Evolutionary conservation across 139 green algal species (phyloP).

Genomic region (Coccomyxa sp.): DNA sequence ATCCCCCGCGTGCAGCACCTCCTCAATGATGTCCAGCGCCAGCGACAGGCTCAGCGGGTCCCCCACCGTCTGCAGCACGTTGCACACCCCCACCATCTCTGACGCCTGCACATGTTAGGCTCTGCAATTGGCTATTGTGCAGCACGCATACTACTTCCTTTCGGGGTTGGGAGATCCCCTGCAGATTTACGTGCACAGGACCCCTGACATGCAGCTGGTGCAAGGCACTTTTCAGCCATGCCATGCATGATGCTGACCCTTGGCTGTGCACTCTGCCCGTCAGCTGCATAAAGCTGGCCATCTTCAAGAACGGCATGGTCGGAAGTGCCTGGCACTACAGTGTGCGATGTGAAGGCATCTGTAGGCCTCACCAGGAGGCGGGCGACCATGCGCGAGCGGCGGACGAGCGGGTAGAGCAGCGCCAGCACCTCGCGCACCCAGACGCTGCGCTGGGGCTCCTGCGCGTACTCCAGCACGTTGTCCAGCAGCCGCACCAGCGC

Average conservation of each 20-base stretch:
- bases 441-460: background rate
- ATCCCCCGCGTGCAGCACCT: constrained; percentile 1
- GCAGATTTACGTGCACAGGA: too few species aligned
- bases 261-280: too few species aligned
- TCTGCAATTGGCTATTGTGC: too few species aligned
- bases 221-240: too few species aligned
- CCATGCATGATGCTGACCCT: too few species aligned
- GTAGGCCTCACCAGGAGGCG: background rate
- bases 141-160: too few species aligned
- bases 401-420: constrained; percentile 11
- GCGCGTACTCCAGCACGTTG: constrained; percentile 2
- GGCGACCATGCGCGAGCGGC: constrained; percentile 10
- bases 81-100: background rate
- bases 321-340: too few species aligned
- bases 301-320: too few species aligned
- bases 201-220: too few species aligned
- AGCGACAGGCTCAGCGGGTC: constrained; percentile 13
- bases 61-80: background rate
- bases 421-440: constrained; percentile 12
- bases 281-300: too few species aligned
- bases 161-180: too few species aligned
- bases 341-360: background rate
- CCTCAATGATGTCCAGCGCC: constrained; percentile 10
- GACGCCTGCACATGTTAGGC: background rate
- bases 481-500: constrained; percentile 16